Conservation (phyloP, 371 early-diverging fungal species). For the Actinomortierella ambigua region DNA sequence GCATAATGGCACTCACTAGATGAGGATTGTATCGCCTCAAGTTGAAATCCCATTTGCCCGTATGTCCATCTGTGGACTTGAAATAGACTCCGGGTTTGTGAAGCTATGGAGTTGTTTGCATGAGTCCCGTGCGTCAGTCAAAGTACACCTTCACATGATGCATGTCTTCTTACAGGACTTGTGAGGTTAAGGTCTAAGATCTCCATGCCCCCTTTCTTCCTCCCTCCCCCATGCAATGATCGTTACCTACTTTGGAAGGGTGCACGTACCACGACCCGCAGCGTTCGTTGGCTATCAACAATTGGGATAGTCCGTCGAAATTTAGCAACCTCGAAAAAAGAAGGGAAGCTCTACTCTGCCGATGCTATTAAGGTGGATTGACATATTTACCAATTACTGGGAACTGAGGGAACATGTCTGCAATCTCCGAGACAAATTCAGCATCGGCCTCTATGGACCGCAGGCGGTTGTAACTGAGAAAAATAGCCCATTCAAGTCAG, state of each 20-base stretch:
- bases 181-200: slow-evolving; percentile 5
- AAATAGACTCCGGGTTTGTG: slow-evolving; percentile 77
- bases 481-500: not conserved
- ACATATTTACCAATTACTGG: slow-evolving; percentile 71
- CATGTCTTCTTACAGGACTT: not conserved
- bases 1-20: slow-evolving; percentile 60
- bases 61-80: slow-evolving; percentile 92
- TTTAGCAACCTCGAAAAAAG: not conserved
- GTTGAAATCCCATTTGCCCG: slow-evolving; percentile 83
- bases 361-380: too few species aligned
- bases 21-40: slow-evolving; percentile 80
- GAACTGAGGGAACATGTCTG: slow-evolving; percentile 58
- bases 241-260: slow-evolving; percentile 57
- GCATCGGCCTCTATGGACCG: slow-evolving; percentile 80
- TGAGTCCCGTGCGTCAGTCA: too few species aligned
- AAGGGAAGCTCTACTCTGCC: not conserved
- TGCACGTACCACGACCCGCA: slow-evolving; percentile 87
- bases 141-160: too few species aligned
- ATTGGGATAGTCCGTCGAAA: too few species aligned
- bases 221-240: too few species aligned
- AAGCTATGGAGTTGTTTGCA: too few species aligned
- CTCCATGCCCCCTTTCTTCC: too few species aligned
- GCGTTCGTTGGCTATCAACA: slow-evolving; percentile 72
- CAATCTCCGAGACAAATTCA: slow-evolving; percentile 65
- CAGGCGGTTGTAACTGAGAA: slow-evolving; percentile 74